A percentile compares a stretch with the other conserved stretches of the same genome.
Conservation (phyloP, 2,329 filamentous ascomycete genomes). For the Venturiaceae sp. region DNA sequence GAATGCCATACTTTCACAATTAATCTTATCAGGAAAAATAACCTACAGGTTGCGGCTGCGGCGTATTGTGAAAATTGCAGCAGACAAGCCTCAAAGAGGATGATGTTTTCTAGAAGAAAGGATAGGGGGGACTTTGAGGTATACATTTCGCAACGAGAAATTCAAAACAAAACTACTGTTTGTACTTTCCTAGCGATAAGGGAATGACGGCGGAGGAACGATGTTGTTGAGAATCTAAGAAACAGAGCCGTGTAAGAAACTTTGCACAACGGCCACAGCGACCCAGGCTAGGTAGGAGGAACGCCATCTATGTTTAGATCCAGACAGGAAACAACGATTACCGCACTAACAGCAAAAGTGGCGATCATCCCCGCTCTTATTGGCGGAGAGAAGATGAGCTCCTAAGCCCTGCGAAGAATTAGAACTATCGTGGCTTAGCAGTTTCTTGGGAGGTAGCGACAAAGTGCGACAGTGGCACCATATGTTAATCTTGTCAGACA, state of each 20-base stretch:
- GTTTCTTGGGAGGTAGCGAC: not conserved
- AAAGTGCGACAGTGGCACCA: not conserved
- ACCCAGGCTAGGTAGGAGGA: not conserved
- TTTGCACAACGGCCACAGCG: too few relatives aligned
- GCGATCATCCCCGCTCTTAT: not conserved
- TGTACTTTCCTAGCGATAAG: too few relatives aligned
- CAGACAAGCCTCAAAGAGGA: conserved; percentile 4
- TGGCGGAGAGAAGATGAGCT: not conserved
- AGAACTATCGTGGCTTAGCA: not conserved
- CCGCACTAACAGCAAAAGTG: not conserved
- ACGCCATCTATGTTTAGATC: not conserved
- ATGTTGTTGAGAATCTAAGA: not conserved
- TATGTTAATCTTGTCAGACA: not conserved
- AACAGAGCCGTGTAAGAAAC: too few relatives aligned
- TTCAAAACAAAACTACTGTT: too few relatives aligned
- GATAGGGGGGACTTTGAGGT: not conserved
- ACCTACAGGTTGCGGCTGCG: not conserved
- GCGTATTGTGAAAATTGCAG: not conserved
- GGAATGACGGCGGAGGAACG: not conserved
- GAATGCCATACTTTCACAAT: not conserved
- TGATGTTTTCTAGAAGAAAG: not conserved
- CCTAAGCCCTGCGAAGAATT: not conserved
- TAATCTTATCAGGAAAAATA: too few relatives aligned
- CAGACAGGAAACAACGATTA: not conserved
- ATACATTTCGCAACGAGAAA: not conserved